phyloP scores from a whole-genome alignment of 2,329 filamentous ascomycete genomes.

The Trichophyton verrucosum region DNA sequence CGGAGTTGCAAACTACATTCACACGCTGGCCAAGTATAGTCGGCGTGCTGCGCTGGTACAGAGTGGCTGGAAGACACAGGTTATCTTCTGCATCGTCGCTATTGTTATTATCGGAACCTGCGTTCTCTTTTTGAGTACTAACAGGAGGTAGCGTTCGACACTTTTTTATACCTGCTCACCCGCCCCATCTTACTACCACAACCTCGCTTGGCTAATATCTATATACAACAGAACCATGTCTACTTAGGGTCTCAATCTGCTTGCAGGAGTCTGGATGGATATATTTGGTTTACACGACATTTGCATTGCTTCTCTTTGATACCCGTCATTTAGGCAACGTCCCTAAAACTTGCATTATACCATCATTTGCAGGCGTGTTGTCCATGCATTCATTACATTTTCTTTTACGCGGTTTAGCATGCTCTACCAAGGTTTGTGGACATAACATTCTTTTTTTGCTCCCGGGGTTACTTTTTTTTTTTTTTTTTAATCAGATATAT shows the following conservation, averaged over 20 bases:
- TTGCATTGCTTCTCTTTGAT: slow-evolving; percentile 1
- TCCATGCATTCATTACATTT: not conserved
- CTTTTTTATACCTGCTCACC: not conserved
- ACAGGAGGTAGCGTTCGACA: slow-evolving; percentile 14
- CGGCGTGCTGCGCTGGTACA: slow-evolving; percentile 72
- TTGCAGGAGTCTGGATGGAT: not conserved
- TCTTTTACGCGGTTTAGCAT: not conserved
- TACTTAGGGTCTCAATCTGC: not conserved
- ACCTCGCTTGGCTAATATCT: not conserved
- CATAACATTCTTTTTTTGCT: not conserved
- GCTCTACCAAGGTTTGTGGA: not conserved
- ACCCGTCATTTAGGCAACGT: not conserved
- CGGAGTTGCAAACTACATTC: slow-evolving; percentile 79
- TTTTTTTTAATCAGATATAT: not conserved
- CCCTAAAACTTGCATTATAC: not conserved
- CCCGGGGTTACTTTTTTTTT: not conserved
- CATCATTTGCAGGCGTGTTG: not conserved
- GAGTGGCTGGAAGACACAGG: slow-evolving; percentile 82
- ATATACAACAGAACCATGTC: not conserved
- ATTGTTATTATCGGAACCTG: slow-evolving; percentile 34
- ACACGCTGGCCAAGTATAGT: slow-evolving; percentile 69
- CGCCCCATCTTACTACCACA: no score
- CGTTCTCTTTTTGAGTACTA: slow-evolving; percentile 32
- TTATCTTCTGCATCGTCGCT: slow-evolving; percentile 45
- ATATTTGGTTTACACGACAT: not conserved